Evolutionary conservation across 2,329 filamentous ascomycete genomes (phyloP).

Genomic region (Ophiocordyceps camponoti-rufipedis): DNA sequence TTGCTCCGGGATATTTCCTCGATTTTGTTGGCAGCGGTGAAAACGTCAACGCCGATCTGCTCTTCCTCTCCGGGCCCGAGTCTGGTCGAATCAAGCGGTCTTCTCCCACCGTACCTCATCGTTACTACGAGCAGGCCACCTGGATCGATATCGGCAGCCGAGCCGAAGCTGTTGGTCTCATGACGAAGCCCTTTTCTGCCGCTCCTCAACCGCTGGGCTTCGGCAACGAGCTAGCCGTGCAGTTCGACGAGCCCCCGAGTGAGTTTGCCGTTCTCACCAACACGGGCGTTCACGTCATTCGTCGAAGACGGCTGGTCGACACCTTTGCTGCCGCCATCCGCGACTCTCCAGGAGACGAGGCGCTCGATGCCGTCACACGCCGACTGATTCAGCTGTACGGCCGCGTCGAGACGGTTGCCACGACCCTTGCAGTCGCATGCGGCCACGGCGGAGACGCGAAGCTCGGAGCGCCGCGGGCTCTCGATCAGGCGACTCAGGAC

Average conservation of each 20-base stretch:
- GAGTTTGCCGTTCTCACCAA: conserved; percentile 89
- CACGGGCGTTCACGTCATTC: conserved; percentile 72
- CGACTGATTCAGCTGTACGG: conserved; percentile 78
- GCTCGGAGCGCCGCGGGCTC: conserved; percentile 56
- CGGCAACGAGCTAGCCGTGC: conserved; percentile 89
- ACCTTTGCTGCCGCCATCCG: conserved; percentile 74
- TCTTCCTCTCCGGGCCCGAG: conserved; percentile 81
- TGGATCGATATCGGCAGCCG: conserved; percentile 59
- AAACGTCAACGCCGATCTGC: conserved; percentile 39
- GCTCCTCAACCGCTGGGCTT: conserved; percentile 56
- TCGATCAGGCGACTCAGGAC: conserved; percentile 73
- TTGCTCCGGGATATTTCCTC: conserved; percentile 80
- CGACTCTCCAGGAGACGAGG: conserved; percentile 56
- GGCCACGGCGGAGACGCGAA: conserved; percentile 67
- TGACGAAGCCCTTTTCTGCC: conserved; percentile 55
- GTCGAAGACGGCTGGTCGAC: conserved; percentile 71
- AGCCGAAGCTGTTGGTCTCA: conserved; percentile 61
- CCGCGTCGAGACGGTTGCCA: conserved; percentile 72
- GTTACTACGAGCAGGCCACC: conserved; percentile 62
- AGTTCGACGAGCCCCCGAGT: conserved; percentile 66
- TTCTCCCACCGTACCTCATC: conserved; percentile 30
- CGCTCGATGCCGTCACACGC: conserved; percentile 62
- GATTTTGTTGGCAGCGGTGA: conserved; percentile 56
- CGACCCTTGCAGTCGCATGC: conserved; percentile 84
- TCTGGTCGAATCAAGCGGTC: conserved; percentile 61